These are phyloP conservation scores for Toxicodendron radicans DNA, from an alignment of 345 rosid genomes.

Conservation along the genomic window DNA sequence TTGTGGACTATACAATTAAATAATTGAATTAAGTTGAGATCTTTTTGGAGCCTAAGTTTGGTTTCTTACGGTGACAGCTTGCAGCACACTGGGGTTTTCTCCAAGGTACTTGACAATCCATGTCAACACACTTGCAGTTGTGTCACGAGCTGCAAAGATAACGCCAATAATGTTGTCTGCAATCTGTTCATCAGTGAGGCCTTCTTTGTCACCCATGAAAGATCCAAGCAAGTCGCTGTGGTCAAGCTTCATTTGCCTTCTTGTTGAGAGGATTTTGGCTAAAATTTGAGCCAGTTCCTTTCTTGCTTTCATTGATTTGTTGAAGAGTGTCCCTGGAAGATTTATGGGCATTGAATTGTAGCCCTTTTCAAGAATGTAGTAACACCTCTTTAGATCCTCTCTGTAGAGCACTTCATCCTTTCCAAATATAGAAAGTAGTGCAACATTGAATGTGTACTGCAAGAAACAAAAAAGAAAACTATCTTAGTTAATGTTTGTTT, in stretches of 20 bases:
- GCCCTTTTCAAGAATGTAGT: constrained; percentile 88
- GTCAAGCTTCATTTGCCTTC: constrained; percentile 45
- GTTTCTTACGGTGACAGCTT: constrained; percentile 70
- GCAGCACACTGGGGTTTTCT: constrained; percentile 65
- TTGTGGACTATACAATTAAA: background rate
- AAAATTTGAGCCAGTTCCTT: constrained; percentile 72
- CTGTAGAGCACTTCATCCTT: constrained; percentile 60
- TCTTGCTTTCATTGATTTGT: constrained; percentile 90
- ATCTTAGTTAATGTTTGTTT: background rate
- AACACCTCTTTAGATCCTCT: constrained; percentile 79
- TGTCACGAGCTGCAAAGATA: constrained; percentile 87
- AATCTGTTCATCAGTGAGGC: constrained; percentile 70
- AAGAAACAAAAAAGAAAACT: background rate
- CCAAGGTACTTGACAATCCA: constrained; percentile 86
- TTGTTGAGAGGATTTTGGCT: constrained; percentile 52
- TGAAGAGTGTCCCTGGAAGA: constrained; percentile 86
- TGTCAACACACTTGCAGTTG: constrained; percentile 80
- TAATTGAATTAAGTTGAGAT: background rate
- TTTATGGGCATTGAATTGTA: constrained; percentile 98
- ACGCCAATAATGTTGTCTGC: constrained; percentile 90
- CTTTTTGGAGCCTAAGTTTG: background rate
- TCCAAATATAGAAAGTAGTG: constrained; percentile 77
- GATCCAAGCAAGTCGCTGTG: constrained; percentile 68
- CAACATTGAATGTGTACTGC: constrained; percentile 86
- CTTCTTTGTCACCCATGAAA: constrained; percentile 75